phyloP scores from a whole-genome alignment of 2,329 filamentous ascomycete species.

The Grosmannia huntii region DNA sequence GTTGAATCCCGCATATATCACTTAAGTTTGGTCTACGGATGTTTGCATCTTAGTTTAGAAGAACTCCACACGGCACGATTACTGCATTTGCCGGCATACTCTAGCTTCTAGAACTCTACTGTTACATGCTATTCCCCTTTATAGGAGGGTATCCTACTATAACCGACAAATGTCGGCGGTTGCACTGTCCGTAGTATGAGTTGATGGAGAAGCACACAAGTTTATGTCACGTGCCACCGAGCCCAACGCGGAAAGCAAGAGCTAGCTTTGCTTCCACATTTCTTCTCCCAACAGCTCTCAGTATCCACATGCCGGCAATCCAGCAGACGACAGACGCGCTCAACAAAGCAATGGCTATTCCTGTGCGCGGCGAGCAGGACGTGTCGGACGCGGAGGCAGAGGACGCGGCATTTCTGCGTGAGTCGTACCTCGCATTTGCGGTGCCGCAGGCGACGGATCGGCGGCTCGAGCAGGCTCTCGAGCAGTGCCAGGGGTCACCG shows the following conservation, averaged over 20 bases:
- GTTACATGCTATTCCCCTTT: too few relatives aligned
- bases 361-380: neutral
- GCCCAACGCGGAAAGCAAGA: neutral
- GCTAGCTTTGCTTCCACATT: neutral
- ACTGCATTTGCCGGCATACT: too few relatives aligned
- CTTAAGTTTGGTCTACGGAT: too few relatives aligned
- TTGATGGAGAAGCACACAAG: too few relatives aligned
- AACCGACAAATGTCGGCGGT: neutral
- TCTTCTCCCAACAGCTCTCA: neutral
- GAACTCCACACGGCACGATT: too few relatives aligned
- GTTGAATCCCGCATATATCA: too few relatives aligned
- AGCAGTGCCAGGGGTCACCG: constrained; percentile 20
- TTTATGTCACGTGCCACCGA: neutral
- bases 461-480: constrained; percentile 38
- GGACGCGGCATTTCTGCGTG: constrained; percentile 37
- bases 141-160: too few relatives aligned
- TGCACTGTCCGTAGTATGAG: neutral
- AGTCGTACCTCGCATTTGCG: constrained; percentile 47
- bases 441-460: constrained; percentile 44
- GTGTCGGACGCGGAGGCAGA: neutral
- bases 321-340: neutral
- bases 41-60: too few relatives aligned
- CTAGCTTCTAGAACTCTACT: too few relatives aligned
- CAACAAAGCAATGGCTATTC: neutral
- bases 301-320: neutral